Evolutionary conservation across 108 stramenopile genomes (phyloP).

Genomic region (Parietichytrium sp.): DNA sequence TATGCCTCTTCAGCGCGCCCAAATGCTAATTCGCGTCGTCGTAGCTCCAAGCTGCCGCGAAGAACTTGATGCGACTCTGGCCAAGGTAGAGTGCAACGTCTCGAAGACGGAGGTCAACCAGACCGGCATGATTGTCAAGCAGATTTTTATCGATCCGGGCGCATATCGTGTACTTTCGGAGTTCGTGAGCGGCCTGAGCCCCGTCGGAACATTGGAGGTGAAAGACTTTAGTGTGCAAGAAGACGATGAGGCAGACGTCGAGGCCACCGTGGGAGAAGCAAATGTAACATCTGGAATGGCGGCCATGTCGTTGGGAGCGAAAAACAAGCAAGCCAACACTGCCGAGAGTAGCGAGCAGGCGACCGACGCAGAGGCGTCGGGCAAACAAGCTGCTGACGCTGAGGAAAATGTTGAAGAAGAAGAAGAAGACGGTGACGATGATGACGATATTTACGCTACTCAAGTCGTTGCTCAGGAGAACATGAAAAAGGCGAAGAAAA

Average conservation of each 20-base stretch:
- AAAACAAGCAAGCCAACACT: background rate
- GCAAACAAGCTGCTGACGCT: too few species aligned
- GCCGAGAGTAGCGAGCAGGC: background rate
- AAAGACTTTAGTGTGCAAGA: slow-evolving; percentile 56
- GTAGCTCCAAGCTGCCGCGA: background rate
- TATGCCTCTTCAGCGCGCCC: slow-evolving; percentile 89
- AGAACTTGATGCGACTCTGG: background rate
- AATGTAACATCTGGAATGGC: background rate
- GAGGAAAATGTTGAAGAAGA: background rate
- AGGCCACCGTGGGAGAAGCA: background rate
- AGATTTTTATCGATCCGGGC: slow-evolving; percentile 74
- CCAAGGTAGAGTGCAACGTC: background rate
- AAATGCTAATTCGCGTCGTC: slow-evolving; percentile 79
- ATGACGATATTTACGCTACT: background rate
- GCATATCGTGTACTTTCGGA: slow-evolving; percentile 71
- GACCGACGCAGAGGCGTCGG: too few species aligned
- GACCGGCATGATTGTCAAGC: background rate
- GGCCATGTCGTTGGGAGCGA: background rate
- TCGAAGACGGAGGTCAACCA: background rate
- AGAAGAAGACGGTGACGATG: slow-evolving; percentile 7
- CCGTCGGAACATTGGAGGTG: slow-evolving; percentile 69
- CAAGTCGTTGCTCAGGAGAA: slow-evolving; percentile 34
- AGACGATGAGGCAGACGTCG: slow-evolving; percentile 12
- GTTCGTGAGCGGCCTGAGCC: slow-evolving; percentile 48
- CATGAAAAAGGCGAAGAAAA: slow-evolving; percentile 73